Evolutionary conservation across 768 basidiomycete genomes (phyloP), one percentile per base, ranked within the genome.

Genomic region (Xerocomus potaroensis): DNA sequence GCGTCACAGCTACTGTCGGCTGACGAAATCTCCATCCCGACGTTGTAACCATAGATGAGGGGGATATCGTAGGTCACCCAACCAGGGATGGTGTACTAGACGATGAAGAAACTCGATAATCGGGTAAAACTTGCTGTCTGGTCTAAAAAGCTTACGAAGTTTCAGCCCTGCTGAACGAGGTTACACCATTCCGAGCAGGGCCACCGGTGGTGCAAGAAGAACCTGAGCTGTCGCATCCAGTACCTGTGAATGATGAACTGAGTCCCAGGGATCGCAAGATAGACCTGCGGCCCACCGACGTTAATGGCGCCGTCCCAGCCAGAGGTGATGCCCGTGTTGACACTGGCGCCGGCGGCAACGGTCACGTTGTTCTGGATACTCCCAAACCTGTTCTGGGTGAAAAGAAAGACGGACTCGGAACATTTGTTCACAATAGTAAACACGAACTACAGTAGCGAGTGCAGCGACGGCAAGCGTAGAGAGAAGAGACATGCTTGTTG

Each of bases 21-120:
- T 0, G 65, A 65, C 16, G 63, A 67, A 12, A 64, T 67, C 40
- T 67, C n/a, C 65, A 64, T 64, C 23, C 63, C 63, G 16, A 67
- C 63, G 11, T 67, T 67, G 47, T 64, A 64, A 0, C 63, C 65
- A 9, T 67, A 67, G 47, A 64, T 67, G 41, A 64, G 54, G 16
- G 63, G 65, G 19, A 67, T 66, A 24, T 67, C 65, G 21, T 64
- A 64, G 36, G 65, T 67, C 37, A 64, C 63, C 2, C 27, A 34
- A 6, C 63, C 63, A 2, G 62, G 54, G 11, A 60, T 55, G 11
- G 65, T 50, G 8, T 46, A 53, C 60, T 65, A 23, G 8, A 23
- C 6, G 9, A 32, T 6, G 40, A 27, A 18, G 4, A 7, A 10
- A 27, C 26, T 30, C 1, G 21, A 27, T 0, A 12, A 4, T 2